Evolutionary conservation across 2,329 filamentous ascomycete species (phyloP), one percentile per base, ranked within the genome.

Genomic region (Talaromyces funiculosus): DNA sequence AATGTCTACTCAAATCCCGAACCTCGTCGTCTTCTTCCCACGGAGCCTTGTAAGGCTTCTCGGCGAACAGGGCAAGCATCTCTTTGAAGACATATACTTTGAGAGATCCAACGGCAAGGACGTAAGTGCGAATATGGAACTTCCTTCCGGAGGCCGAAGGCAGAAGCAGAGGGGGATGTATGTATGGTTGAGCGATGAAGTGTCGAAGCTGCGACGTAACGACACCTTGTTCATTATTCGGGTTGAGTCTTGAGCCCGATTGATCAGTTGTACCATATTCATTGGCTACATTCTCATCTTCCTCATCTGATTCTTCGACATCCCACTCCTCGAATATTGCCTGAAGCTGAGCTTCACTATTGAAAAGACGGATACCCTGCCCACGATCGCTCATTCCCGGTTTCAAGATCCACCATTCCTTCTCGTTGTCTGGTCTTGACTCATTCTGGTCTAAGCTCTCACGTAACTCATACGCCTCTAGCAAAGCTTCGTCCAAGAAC

Each of bases 331-430:
- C 91, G 70, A 97, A 99, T 58, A 99, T 94, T 14, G 72, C 82
- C 63, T 89, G 88, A n/a, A 99, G 78, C 70, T 96, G 87, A 60
- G 88, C 86, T 79, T 94, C 90, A 2, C 86, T 90, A 67, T 86
- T 90, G 74, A 99, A 99, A 0, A 99, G 79, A 40, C 90, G 80
- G 61, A 99, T 97, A 0, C 94, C 94, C 72, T 97, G 92, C 0
- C 93, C 94, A 24, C 93, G 84, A 72, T 99, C 94, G 73, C 91
- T 96, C 94, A 99, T 97, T 8, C 93, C 89, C 0, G 94, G 93
- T 76, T 99, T 99, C 62, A 99, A 75, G 66, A 99, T 97, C 94
- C 94, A 99, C 93, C 93, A 99, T 72, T 95, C 86, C 62, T 83
- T 82, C 43, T 82, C 77, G 9, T 74, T 66, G 18, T 83, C 84